Conservation (phyloP, 2,329 filamentous ascomycete species). For the Exophiala alcalophila region DNA sequence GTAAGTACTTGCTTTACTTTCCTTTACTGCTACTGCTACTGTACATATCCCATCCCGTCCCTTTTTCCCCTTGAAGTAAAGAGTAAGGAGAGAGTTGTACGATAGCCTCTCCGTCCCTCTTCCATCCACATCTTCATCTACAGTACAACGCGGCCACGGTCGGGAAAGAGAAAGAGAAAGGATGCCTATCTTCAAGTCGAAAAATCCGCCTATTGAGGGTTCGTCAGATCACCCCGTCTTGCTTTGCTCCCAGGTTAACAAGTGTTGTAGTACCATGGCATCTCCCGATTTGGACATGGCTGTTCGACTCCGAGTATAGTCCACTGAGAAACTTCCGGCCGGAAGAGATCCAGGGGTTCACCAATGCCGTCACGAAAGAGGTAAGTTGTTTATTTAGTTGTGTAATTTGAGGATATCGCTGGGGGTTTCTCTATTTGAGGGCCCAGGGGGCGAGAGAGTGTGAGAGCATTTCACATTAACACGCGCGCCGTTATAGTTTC, state of each 20-base stretch:
- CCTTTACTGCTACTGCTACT: no score
- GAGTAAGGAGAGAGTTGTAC: no score
- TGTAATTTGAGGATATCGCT: no score
- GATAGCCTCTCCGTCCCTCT: no score
- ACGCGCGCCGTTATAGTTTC: slow-evolving; percentile 35
- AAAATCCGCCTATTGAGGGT: slow-evolving; percentile 26
- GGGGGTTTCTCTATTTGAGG: no score
- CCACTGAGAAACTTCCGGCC: slow-evolving; percentile 43
- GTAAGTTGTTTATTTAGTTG: slow-evolving; percentile 2
- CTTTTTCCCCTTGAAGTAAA: not conserved
- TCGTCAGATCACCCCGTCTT: not conserved
- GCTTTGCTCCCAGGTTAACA: not conserved
- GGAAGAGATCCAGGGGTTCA: slow-evolving; percentile 51
- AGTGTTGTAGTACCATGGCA: slow-evolving; percentile 49
- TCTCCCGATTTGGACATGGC: slow-evolving; percentile 60
- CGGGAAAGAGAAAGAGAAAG: not conserved
- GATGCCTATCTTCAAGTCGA: slow-evolving; percentile 30
- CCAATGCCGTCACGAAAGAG: slow-evolving; percentile 59
- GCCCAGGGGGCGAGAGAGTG: no score
- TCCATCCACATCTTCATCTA: no score
- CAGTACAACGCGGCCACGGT: no score
- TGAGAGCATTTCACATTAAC: no score
- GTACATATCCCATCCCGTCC: not conserved
- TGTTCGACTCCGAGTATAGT: slow-evolving; percentile 57
- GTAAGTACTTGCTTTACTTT: no score